Evolutionary conservation across 768 basidiomycete species (phyloP).

Genomic region (Dioszegia hungarica): DNA sequence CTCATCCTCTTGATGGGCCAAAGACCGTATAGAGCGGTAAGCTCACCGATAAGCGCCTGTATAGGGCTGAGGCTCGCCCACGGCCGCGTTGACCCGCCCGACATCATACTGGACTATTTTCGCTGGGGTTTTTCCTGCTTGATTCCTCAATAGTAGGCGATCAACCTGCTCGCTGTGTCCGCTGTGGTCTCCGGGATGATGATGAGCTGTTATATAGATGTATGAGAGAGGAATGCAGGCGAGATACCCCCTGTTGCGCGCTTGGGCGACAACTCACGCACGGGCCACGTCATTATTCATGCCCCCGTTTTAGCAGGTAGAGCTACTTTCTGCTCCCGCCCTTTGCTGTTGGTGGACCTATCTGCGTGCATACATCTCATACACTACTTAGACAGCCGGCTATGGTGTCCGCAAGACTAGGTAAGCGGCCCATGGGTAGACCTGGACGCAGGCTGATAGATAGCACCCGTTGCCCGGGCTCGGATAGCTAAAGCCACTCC

Average conservation of each 20-base stretch:
- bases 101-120: slow-evolving; percentile 4
- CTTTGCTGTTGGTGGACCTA: too few species aligned
- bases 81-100: slow-evolving; percentile 24
- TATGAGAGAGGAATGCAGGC: too few species aligned
- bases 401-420: slow-evolving; percentile 23
- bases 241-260: too few species aligned
- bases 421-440: slow-evolving; percentile 1
- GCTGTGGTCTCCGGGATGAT: too few species aligned
- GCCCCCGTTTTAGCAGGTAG: too few species aligned
- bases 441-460: background rate
- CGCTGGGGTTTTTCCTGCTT: background rate
- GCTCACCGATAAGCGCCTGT: slow-evolving; percentile 47
- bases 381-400: background rate
- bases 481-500: slow-evolving; percentile 11
- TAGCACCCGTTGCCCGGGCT: slow-evolving; percentile 25
- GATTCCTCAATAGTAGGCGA: too few species aligned
- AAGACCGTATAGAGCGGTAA: background rate
- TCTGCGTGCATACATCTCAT: background rate
- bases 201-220: too few species aligned
- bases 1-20: background rate
- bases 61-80: slow-evolving; percentile 44
- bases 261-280: too few species aligned
- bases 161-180: too few species aligned
- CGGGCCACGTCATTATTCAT: too few species aligned
- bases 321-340: too few species aligned